phyloP scores from a whole-genome alignment of 257 asterid genomes.

The Anisodus acutangulus region DNA sequence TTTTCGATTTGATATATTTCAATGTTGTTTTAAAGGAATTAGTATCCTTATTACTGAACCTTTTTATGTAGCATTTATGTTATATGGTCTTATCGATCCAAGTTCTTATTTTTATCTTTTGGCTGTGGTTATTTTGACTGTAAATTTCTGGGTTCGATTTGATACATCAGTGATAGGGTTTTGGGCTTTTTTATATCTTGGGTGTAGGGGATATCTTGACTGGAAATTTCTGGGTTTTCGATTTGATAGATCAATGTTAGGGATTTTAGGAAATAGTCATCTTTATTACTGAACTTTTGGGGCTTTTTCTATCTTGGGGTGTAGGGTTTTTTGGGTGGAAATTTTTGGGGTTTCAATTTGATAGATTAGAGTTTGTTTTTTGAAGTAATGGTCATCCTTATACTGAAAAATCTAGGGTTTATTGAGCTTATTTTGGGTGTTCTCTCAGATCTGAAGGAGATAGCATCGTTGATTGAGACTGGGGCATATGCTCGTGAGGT shows the following conservation, averaged over 20 bases:
- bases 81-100: too few relatives aligned
- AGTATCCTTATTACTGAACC: too few relatives aligned
- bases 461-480: conserved; percentile 70
- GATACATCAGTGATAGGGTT: too few relatives aligned
- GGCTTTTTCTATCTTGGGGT: neutral
- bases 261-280: neutral
- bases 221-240: neutral
- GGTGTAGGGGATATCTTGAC: too few relatives aligned
- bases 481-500: conserved; percentile 83
- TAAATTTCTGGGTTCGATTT: too few relatives aligned
- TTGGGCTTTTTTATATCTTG: too few relatives aligned
- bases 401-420: neutral
- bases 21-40: too few relatives aligned
- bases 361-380: conserved; percentile 4
- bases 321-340: neutral
- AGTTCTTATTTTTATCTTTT: too few relatives aligned
- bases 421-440: conserved; percentile 22
- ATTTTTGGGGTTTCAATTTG: neutral
- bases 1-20: too few relatives aligned
- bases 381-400: neutral
- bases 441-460: conserved; percentile 71
- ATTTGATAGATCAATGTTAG: too few relatives aligned
- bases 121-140: too few relatives aligned
- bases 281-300: neutral
- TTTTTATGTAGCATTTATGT: too few relatives aligned